These are phyloP conservation scores for Przewalskia tangutica DNA, from an alignment of 257 asterid species.

Conservation along the genomic window DNA sequence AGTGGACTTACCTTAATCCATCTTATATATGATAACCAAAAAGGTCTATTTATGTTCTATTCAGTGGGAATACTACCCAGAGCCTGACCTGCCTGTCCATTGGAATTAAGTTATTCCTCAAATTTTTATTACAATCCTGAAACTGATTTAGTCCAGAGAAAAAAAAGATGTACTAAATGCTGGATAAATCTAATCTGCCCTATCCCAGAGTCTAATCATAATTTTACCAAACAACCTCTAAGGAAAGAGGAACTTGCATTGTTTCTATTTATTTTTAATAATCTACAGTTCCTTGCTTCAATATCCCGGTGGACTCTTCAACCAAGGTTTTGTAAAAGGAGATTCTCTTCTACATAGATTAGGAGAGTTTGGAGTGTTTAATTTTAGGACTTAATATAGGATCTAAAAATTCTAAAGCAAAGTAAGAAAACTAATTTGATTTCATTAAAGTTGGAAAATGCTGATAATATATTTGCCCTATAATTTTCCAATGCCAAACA, in stretches of 20 bases:
- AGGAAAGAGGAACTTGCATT: neutral
- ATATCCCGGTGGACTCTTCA: neutral
- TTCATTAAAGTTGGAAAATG: neutral
- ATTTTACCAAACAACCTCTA: neutral
- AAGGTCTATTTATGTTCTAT: no score
- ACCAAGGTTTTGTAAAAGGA: neutral
- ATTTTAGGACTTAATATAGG: neutral
- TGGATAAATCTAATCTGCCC: neutral
- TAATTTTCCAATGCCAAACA: neutral
- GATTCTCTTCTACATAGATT: neutral
- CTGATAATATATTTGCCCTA: neutral
- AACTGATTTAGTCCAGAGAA: neutral
- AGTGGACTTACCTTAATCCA: neutral
- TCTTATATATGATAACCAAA: no score
- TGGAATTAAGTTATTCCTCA: no score
- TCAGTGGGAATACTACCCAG: no score
- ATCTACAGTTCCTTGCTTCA: neutral
- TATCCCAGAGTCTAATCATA: neutral
- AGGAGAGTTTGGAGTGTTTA: neutral
- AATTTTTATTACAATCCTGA: no score
- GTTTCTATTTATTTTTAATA: neutral
- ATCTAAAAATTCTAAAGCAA: neutral
- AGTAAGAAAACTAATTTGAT: neutral
- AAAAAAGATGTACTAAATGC: neutral
- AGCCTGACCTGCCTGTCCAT: no score